Percentiles rank a stretch among this genome's conserved stretches.
Evolutionary conservation across 768 basidiomycete species (phyloP).

Genomic region (Paxillus ammoniavirescens): DNA sequence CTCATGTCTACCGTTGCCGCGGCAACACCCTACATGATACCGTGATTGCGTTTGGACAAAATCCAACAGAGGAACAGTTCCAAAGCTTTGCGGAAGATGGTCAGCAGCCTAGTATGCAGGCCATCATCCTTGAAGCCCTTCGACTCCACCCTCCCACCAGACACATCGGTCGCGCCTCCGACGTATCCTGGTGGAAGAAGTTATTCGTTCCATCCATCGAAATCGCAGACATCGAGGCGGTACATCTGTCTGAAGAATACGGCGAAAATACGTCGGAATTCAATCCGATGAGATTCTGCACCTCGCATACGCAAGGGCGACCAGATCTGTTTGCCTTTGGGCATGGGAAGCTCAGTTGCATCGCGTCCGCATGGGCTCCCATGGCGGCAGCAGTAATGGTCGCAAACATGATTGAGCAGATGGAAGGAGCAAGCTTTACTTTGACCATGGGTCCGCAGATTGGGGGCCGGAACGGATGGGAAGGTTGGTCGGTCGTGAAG

Average conservation of each 20-base stretch:
- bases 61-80: slow-evolving; percentile 24
- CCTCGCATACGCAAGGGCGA: slow-evolving; percentile 18
- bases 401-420: slow-evolving; percentile 38
- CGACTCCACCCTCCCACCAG: slow-evolving; percentile 28
- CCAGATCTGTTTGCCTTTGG: slow-evolving; percentile 46
- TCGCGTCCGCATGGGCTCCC: slow-evolving; percentile 56
- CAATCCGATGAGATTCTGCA: slow-evolving; percentile 42
- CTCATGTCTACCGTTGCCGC: slow-evolving; percentile 23
- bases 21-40: slow-evolving; percentile 17
- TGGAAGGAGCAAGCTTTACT: slow-evolving; percentile 24
- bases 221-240: slow-evolving; percentile 22
- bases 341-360: slow-evolving; percentile 33
- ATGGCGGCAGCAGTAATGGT: slow-evolving; percentile 50
- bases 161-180: slow-evolving; percentile 20
- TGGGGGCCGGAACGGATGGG: slow-evolving; percentile 51
- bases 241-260: slow-evolving; percentile 19
- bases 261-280: slow-evolving; percentile 40
- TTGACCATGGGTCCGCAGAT: slow-evolving; percentile 14
- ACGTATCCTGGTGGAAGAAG: slow-evolving; percentile 14
- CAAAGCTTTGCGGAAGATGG: slow-evolving; percentile 11
- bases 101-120: slow-evolving; percentile 17
- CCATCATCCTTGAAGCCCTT: slow-evolving; percentile 27
- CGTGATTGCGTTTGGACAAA: slow-evolving; percentile 24
- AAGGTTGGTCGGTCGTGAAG: slow-evolving; percentile 35
- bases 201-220: slow-evolving; percentile 11